Base-by-base conservation (phyloP, 192 early-diverging fungal species). In the Physocladia obscura region DNA sequence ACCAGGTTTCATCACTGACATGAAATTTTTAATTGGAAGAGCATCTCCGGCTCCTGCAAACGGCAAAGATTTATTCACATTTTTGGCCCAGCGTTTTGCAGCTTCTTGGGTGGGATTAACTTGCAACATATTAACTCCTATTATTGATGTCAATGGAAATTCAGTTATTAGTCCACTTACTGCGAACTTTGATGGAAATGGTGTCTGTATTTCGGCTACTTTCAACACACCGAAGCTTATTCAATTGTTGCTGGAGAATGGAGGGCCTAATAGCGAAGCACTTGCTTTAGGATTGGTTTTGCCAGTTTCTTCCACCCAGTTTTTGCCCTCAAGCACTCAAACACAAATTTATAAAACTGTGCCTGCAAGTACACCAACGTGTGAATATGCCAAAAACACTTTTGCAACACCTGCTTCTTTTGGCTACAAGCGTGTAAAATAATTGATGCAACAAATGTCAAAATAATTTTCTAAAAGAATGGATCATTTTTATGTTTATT, bases 11-110 rank as follows among this genome's bases (percentile, higher is more conserved):
- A 47, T 70, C 62, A 70, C 69, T 8, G 69, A 70, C 39, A 6
- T 32, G 11, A 67, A 67, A 24, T 70, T 70, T 38, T 36, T 57
- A 29, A 47, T 70, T 22, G 69, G 69, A 13, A 13, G 21, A 26
- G n/a, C 59, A 4, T 39, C 36, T 19, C 69, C 69, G 17, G 56
- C 24, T 38, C 6, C 56, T 13, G 63, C 34, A 13, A 67, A 36
- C 59, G 69, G 55, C 4, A 62, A 37, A 8, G 55, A 62, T 22
- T 48, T 70, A 31, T 70, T 64, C 69, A 70, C 69, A 29, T 70
- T 70, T 62, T 38, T 70, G 13, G 65, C 31, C 11, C 62, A 67
- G 24, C 48, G 67, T 8, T 61, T 24, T 17, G 19, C 17, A 30
- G 6, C 57, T 8, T 67, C 62, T 8, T 70, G 69, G 69, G 38